phyloP scores from a whole-genome alignment of 169 alveolate species.

The Plasmodium yoelii region DNA sequence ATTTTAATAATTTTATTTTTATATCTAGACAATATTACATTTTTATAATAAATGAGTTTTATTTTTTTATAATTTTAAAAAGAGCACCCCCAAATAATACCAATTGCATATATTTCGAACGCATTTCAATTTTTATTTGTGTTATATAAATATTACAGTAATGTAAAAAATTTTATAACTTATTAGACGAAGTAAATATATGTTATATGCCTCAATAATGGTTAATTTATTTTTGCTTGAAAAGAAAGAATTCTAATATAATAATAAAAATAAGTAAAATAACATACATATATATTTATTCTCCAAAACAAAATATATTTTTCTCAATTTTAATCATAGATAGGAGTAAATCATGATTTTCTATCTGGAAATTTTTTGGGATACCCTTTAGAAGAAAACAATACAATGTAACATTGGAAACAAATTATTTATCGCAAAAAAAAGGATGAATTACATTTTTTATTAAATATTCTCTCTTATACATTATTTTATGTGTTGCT shows the following conservation, averaged over 20 bases:
- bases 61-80: not conserved
- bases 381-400: constrained; percentile 49
- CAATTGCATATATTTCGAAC: constrained; percentile 13
- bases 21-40: constrained; percentile 6
- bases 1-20: constrained; percentile 2
- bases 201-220: too few species aligned
- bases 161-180: too few species aligned
- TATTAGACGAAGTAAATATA: too few species aligned
- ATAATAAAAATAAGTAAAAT: not conserved
- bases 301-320: constrained; percentile 1
- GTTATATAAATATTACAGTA: not conserved
- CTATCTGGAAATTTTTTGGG: constrained; percentile 19
- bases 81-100: not conserved
- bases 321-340: constrained; percentile 21
- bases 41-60: constrained; percentile 2
- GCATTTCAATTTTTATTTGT: constrained; percentile 2
- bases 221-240: not conserved
- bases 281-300: not conserved
- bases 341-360: constrained; percentile 28
- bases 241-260: not conserved
- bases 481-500: not conserved
- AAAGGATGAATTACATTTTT: not conserved
- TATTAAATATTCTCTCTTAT: not conserved
- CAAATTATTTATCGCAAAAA: too few species aligned
- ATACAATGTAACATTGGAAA: constrained; percentile 18